Evolutionary conservation across 2,329 filamentous ascomycete genomes (phyloP), one percentile per base, ranked within the genome.

Genomic region (Aspergillus sp.): DNA sequence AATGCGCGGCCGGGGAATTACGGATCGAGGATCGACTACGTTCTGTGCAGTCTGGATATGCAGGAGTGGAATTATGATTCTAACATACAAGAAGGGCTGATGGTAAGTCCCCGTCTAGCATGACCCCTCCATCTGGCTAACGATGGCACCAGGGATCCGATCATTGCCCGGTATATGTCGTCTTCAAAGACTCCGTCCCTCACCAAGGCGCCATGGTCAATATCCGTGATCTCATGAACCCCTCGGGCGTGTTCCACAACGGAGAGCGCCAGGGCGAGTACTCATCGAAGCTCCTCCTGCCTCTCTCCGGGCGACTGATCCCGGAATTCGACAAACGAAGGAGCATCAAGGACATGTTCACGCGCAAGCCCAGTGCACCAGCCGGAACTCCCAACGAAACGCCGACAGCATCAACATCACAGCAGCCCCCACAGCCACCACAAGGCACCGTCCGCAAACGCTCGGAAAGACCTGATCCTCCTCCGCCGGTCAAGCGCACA

Each of bases 1-100:
- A 98, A 98, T 75, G 91, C 91, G n/a, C 84, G 95, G n/a, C 94
- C 94, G 3, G 92, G 91, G 2, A 98, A 98, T 73, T 96, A 90
- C 74, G 95, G 95, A 6, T 90, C 91, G 56, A 86, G 95, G 39
- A 98, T 98, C 67, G 95, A 99, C 75, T 98, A 96, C 75, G 85
- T 99, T 18, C 82, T 98, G 3, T 96, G 92, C 72, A 95, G 87
- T 64, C 81, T 88, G 46, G 84, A 85, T 39, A 90, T 96, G 80
- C 90, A 88, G 68, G 79, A 84, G 54, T 97, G 93, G 92, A 90
- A 96, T 69, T 81, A 79, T 26, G 85, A 88, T 49, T 86, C 91
- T 6, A 88, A 97, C 68, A 98, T 98, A 32, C 95, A 98, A 73
- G 92, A 96, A 75, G 93, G 93, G 0, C 79, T 98, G 22, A 89